phyloP scores from a whole-genome alignment of 2,329 filamentous ascomycete species.

The Xylariaceae sp. region DNA sequence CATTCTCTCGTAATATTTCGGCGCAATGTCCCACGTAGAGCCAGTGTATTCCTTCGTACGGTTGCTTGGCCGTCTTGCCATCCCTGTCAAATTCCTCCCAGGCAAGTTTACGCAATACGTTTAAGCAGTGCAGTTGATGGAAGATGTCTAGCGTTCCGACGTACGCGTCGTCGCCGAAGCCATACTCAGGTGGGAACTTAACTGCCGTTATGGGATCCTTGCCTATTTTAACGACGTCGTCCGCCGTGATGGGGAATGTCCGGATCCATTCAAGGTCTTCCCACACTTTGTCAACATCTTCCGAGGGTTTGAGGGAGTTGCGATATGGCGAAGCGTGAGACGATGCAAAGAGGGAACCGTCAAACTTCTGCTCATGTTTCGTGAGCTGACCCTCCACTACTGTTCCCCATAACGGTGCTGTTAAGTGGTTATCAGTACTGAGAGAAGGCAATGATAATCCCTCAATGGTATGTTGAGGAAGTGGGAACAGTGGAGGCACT shows the following conservation, averaged over 20 bases:
- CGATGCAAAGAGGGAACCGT: not conserved
- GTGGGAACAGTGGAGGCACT: not conserved
- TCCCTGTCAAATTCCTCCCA: not conserved
- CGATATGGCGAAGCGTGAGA: not conserved
- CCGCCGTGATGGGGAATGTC: not conserved
- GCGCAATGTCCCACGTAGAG: not conserved
- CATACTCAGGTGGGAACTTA: not conserved
- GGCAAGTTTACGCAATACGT: not conserved
- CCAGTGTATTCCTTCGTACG: not conserved
- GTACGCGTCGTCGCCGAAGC: conserved; percentile 4
- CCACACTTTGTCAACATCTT: not conserved
- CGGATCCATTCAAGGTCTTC: not conserved
- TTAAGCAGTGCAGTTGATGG: conserved; percentile 1
- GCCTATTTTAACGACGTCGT: not conserved
- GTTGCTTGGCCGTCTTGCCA: not conserved
- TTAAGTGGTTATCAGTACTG: not conserved
- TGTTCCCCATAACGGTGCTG: not conserved
- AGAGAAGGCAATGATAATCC: no score
- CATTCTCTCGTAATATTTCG: not conserved
- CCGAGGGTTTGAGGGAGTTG: not conserved
- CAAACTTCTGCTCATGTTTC: not conserved
- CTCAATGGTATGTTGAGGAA: not conserved
- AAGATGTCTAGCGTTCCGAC: not conserved
- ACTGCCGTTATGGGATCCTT: not conserved
- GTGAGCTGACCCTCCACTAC: not conserved